Evolutionary conservation across 331 rosid genomes (phyloP), one percentile per base, ranked within the genome.

Genomic region (Pyrus hybrid): DNA sequence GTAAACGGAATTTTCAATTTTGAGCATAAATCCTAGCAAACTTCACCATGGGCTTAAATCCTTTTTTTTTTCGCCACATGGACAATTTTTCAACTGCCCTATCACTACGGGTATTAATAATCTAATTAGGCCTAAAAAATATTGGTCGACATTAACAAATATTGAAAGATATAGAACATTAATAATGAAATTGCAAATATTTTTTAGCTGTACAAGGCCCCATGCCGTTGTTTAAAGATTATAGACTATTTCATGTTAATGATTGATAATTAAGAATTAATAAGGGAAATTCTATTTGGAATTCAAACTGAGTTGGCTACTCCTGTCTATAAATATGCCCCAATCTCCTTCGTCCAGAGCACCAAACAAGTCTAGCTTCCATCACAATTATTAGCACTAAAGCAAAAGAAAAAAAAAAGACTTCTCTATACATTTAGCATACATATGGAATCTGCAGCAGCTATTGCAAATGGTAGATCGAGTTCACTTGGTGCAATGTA

Each of bases 391-490:
- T 5, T 41, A 41, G 47, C 29, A 70, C 70, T 77, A 64, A 68
- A 71, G 5, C 21, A 37, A 37, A 9, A 37, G 4, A 37, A 35
- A 0, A 33, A 67, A 53, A 33, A 76, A 65, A 45, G 10, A 58
- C 16, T 60, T 26, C 8, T 58, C 32, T 75, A 49, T 5, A 56
- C 10, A 61, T 20, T 7, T 3, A 14, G 4, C 13, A 29, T 35
- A 58, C 4, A 33, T 29, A 90, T 91, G 95, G 93, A 94, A 73
- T 73, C 80, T 80, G 9, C 20, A 56, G 86, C 86, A 60, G 75
- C 81, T 71, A 75, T 87, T 63, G 83, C 76, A 68, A 85, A 83
- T 30, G 86, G 67, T 83, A 85, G 87, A 76, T 90, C 93, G 93
- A 79, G 86, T 51, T 86, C 90, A 83, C 83, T 83, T 54, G 82